A percentile compares a stretch with the other conserved stretches of the same genome.
phyloP scores from a whole-genome alignment of 2,329 filamentous ascomycete genomes.

The Talaromyces marneffei region DNA sequence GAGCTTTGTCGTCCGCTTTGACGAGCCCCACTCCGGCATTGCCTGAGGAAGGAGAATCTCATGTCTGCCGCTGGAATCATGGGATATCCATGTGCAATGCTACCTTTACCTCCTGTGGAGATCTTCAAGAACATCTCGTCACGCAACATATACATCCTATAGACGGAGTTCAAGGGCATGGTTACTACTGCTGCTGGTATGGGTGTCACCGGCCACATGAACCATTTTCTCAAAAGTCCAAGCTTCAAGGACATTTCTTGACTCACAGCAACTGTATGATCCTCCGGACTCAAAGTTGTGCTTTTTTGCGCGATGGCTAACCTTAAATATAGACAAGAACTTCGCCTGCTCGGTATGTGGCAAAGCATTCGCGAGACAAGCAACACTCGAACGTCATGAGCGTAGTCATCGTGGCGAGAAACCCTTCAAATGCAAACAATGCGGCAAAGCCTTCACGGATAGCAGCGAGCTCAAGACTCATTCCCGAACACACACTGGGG shows the following conservation, averaged over 20 bases:
- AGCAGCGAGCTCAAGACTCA: conserved; percentile 44
- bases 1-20: conserved; percentile 29
- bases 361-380: conserved; percentile 39
- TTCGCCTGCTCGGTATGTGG: conserved; percentile 38
- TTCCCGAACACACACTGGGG: conserved; percentile 38
- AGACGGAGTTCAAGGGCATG: conserved; percentile 34
- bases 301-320: conserved; percentile 3
- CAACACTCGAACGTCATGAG: conserved; percentile 40
- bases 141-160: conserved; percentile 33
- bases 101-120: conserved; percentile 30
- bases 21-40: conserved; percentile 31
- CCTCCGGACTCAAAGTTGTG: not conserved
- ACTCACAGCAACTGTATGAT: conserved; percentile 41
- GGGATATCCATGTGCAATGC: conserved; percentile 30
- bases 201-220: conserved; percentile 39
- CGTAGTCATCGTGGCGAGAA: conserved; percentile 42
- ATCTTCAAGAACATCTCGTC: conserved; percentile 38
- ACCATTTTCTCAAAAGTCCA: conserved; percentile 42
- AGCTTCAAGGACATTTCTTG: conserved; percentile 40
- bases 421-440: conserved; percentile 37
- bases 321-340: conserved; percentile 31
- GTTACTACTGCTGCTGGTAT: conserved; percentile 42
- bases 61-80: conserved; percentile 35
- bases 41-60: conserved; percentile 27
- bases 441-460: conserved; percentile 40